These are phyloP conservation scores for Oenanthe sinensis DNA, from an alignment of 129 eudicot species.

Conservation along the genomic window DNA sequence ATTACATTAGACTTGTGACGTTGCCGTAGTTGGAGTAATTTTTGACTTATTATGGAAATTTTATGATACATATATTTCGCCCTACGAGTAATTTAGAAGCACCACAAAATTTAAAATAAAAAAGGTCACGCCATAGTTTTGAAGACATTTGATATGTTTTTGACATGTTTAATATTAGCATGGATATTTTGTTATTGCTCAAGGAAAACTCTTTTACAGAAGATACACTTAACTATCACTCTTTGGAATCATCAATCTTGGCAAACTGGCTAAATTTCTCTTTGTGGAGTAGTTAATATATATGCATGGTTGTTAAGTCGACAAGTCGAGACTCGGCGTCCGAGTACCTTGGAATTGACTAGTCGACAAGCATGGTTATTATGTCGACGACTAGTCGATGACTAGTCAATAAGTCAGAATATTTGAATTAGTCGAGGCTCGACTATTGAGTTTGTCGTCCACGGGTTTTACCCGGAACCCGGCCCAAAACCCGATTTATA, in stretches of 20 bases:
- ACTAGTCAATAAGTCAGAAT: no score
- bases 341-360: no score
- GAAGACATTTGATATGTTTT: neutral
- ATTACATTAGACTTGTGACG: neutral
- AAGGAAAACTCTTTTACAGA: neutral
- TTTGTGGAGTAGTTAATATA: neutral
- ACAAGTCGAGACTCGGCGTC: no score
- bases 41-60: neutral
- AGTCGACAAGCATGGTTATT: no score
- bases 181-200: neutral
- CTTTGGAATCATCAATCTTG: neutral
- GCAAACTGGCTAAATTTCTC: neutral
- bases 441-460: no score
- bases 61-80: neutral
- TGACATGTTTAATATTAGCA: neutral
- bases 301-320: no score
- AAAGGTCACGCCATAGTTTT: neutral
- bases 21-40: neutral
- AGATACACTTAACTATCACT: neutral
- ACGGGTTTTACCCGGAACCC: no score
- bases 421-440: no score
- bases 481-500: no score
- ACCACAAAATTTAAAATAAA: neutral
- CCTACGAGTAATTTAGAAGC: neutral
- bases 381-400: no score